phyloP scores from a whole-genome alignment of 148 eudicot species.

The Vaccinium vitisidaea region DNA sequence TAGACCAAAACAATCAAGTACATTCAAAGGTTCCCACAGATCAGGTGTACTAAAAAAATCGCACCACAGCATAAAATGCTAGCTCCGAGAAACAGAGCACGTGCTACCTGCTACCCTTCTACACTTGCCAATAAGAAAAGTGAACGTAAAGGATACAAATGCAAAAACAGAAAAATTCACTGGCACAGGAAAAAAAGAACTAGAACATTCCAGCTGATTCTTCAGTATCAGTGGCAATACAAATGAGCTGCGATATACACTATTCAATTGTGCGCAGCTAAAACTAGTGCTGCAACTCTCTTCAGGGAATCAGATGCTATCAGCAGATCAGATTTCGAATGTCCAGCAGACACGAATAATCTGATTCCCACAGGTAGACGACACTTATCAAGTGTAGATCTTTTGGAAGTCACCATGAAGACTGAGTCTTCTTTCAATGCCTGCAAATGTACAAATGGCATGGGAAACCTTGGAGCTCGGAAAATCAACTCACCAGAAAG shows the following conservation, averaged over 20 bases:
- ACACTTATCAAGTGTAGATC: conserved; percentile 78
- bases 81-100: neutral
- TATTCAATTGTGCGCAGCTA: conserved; percentile 16
- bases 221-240: neutral
- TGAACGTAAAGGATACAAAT: neutral
- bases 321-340: conserved; percentile 68
- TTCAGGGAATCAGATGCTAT: conserved; percentile 66
- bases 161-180: neutral
- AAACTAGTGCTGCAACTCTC: conserved; percentile 40
- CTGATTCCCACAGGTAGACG: conserved; percentile 67
- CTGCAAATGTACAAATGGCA: conserved; percentile 34
- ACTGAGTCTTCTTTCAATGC: conserved; percentile 65
- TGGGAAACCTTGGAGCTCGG: neutral
- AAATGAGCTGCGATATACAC: neutral
- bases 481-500: neutral
- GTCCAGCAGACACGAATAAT: conserved; percentile 80
- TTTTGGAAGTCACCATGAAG: conserved; percentile 65
- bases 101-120: neutral
- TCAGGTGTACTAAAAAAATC: neutral
- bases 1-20: no score
- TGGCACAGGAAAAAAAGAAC: neutral
- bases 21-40: neutral
- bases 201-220: neutral
- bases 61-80: neutral
- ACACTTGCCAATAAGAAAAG: neutral